Evolutionary conservation across 805 yeast species (phyloP).

Genomic region (Naumovozyma dairenensis): DNA sequence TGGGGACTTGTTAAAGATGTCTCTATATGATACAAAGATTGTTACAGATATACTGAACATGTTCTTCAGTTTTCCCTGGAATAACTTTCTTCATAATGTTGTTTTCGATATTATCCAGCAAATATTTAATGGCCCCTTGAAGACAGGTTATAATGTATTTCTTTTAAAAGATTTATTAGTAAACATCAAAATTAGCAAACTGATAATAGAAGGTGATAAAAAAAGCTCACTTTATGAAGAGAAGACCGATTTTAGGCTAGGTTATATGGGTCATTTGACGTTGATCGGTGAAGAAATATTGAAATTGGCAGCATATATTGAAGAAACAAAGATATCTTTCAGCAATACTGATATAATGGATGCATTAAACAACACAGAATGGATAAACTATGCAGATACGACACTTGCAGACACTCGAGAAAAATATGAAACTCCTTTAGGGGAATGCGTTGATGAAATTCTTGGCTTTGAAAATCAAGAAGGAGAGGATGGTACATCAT

Average conservation of each 20-base stretch:
- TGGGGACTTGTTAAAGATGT: constrained; percentile 65
- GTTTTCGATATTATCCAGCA: constrained; percentile 80
- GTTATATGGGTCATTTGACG: constrained; percentile 94
- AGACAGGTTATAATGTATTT: constrained; percentile 64
- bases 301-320: constrained; percentile 52
- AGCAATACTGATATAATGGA: constrained; percentile 18
- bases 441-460: constrained; percentile 47
- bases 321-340: constrained; percentile 26
- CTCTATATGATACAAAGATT: constrained; percentile 54
- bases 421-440: constrained; percentile 87
- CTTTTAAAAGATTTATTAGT: constrained; percentile 53
- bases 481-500: constrained; percentile 19
- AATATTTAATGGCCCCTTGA: constrained; percentile 62
- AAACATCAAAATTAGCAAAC: constrained; percentile 46
- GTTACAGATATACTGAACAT: constrained; percentile 50
- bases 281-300: constrained; percentile 93
- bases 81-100: constrained; percentile 75
- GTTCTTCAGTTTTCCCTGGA: constrained; percentile 73
- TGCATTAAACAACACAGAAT: constrained; percentile 29
- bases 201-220: constrained; percentile 56
- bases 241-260: constrained; percentile 59
- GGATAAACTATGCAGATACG: constrained; percentile 78
- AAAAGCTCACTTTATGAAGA: constrained; percentile 53
- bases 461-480: constrained; percentile 28
- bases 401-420: constrained; percentile 83